Base-by-base conservation (phyloP, 2,329 filamentous ascomycete species). In the Aureobasidium sp. region DNA sequence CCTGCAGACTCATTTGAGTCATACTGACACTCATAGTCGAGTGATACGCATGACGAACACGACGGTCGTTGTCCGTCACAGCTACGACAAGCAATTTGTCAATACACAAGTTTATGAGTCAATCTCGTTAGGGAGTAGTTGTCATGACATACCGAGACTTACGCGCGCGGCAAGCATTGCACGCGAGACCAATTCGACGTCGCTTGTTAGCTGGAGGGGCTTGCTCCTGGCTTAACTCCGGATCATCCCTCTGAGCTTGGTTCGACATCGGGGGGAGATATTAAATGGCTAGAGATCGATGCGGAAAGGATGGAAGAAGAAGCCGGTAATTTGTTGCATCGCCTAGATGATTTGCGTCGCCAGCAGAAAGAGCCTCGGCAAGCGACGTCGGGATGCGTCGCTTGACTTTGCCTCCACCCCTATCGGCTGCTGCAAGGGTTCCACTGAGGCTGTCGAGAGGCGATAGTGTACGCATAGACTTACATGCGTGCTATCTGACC, bases 11-110 rank as follows among this genome's bases (percentile, higher is more conserved):
- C 67, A 3, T 73, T 69, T 9, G 75, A 69, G 6, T 72, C 70
- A 67, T 80, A 80, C 36, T 73, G 67, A 65, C 78, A 80, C 10
- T 78, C 76, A 60, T 77, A 77, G 7, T 73, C 75, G 34, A 78
- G 69, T 37, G 76, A 72, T 17, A 63, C 66, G 61, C 78, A 80
- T 27, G 72, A 68, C n/a, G 73, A 74, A 64, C 78, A 80, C 47
- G 72, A 72, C 13, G 78, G 78, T 23, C 75, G 71, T 12, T 65
- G 65, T 12, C 77, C 77, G 68, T 80, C 76, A 60, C 78, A 80
- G 70, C 78, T 65, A 27, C 13, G 15, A 37, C 17, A 2, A 12
- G 55, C 39, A 17, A 7, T 72, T 80, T 4, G 47, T 34, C 27
- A 44, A 23, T n/a, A 10, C 20, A 8, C n/a, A 44, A 20, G 6